Base-by-base conservation (phyloP, 2,329 filamentous ascomycete genomes). In the Xylaria sp. region DNA sequence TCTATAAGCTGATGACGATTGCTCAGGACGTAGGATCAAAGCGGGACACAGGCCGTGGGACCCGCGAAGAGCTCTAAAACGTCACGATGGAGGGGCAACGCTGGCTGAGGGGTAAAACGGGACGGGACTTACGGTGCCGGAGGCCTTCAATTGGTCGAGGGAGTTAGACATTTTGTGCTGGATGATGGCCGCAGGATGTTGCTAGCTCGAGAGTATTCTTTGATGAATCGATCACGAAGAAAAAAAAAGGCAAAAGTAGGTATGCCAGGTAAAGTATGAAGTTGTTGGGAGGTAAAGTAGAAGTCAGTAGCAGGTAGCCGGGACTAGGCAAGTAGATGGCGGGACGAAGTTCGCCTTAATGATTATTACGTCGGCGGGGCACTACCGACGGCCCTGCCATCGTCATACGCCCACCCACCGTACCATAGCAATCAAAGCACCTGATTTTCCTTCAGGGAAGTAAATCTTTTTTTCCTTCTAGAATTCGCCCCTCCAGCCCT, bases 101-200 rank as follows among this genome's bases (percentile, higher is more conserved):
- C 20, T 24, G 48, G 49, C 57, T 63, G 64, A 66, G 66, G 64
- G 64, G 63, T 68, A 61, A 66, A n/a, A 63, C 39, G 8, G 43
- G 43, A 39, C 59, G 65, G 60, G 50, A 90, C 91, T 78, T 84
- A 96, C 92, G 72, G 94, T 99, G 88, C 94, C 94, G 74, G 89
- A 78, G 81, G 91, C 87, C 85, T 99, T 99, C 76, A 99, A 86
- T 82, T 97, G 92, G 70, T 97, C 94, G 70, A 99, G 89, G 77
- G 92, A 91, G 77, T 80, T 88, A 77, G 91, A 78, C 92, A 97
- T 97, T 44, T 63, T 76, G 64, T 21, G 18, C 18, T 29, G 21
- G 18, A 42, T 19, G 40, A 19, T 44, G 24, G 38, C 51, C 17
- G 8, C 43, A 44, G 26, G 38, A 34, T 52, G 44, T 38, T 47